Base-by-base conservation (phyloP, 805 yeast genomes). In the Ogataea pilisensis region DNA sequence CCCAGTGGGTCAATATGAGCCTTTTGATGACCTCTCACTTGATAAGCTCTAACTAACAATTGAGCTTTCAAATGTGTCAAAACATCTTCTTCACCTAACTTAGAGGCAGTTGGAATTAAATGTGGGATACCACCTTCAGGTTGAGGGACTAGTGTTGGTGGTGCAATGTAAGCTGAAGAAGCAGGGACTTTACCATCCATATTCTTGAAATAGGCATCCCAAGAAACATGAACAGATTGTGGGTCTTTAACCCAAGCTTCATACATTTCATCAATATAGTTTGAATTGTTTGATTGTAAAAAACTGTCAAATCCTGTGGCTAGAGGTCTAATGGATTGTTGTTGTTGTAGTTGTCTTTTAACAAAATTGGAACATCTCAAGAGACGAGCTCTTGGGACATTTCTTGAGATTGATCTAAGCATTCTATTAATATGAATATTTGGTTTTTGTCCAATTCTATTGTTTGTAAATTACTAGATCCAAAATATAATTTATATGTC, bases 181-280 rank as follows among this genome's bases (percentile, higher is more conserved):
- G 93, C 78, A 17, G 95, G 78, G 20, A 80, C 77, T 34, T 72
- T 71, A 41, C 80, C 80, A 46, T 80, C 72, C 66, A 93, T 71
- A 73, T 91, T 91, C 68, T 84, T 84, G 76, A 93, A 93, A 70
- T 93, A 93, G 7, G 96, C 90, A 62, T 88, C 84, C 99, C 99
- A 93, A 19, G 97, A 90, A 31, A 81, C 82, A 65, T 93, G 99
- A 32, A 93, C 99, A 40, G 91, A 80, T 33, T 71, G 48, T 24
- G 98, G 99, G 63, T 93, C 99, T 50, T 78, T 65, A 58, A 79
- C 76, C 98, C 98, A 93, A 38, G 95, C 90, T 49, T 79, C 79
- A 67, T 89, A 93, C 99, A 93, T 93, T 71, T 93, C 97, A 66
- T 93, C 99, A 55, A 93, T 85, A 66, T 93, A 93, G 57, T 81